phyloP scores from a whole-genome alignment of 78 protist species.

The Dictyostelium purpureum region DNA sequence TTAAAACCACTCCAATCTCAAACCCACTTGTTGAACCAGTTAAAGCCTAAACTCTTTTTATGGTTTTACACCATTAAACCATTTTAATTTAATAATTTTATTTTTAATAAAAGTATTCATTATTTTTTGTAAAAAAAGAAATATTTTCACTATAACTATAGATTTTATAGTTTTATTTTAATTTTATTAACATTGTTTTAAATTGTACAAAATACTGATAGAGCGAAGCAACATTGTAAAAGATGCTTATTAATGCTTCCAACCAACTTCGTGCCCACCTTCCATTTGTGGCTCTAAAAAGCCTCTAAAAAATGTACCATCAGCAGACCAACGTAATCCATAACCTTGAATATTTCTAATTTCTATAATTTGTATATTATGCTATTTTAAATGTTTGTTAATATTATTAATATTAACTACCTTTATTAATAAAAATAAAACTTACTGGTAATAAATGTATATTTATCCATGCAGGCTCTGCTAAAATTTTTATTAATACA shows the following conservation, averaged over 20 bases:
- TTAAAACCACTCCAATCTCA: too few species aligned
- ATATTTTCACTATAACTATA: too few species aligned
- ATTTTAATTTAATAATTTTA: too few species aligned
- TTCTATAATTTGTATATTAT: slow-evolving; percentile 39
- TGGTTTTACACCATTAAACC: too few species aligned
- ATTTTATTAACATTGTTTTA: too few species aligned
- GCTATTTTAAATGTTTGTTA: slow-evolving; percentile 19
- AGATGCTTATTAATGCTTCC: slow-evolving; percentile 23
- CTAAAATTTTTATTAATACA: not conserved
- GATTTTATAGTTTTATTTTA: too few species aligned
- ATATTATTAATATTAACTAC: not conserved
- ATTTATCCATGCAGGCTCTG: slow-evolving; percentile 54
- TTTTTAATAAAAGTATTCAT: too few species aligned
- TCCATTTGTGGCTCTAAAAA: slow-evolving; percentile 65
- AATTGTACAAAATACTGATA: not conserved
- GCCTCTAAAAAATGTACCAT: slow-evolving; percentile 57
- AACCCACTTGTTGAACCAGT: too few species aligned
- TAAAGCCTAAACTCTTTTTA: too few species aligned
- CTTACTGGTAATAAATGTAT: slow-evolving; percentile 50
- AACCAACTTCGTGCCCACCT: slow-evolving; percentile 70
- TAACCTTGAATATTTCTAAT: slow-evolving; percentile 52
- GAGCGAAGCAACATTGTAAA: not conserved
- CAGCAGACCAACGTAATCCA: slow-evolving; percentile 53
- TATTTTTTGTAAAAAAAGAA: too few species aligned
- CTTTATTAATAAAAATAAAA: not conserved